phyloP scores from a whole-genome alignment of 257 asterid species.

The Ophiorrhiza pumila region DNA sequence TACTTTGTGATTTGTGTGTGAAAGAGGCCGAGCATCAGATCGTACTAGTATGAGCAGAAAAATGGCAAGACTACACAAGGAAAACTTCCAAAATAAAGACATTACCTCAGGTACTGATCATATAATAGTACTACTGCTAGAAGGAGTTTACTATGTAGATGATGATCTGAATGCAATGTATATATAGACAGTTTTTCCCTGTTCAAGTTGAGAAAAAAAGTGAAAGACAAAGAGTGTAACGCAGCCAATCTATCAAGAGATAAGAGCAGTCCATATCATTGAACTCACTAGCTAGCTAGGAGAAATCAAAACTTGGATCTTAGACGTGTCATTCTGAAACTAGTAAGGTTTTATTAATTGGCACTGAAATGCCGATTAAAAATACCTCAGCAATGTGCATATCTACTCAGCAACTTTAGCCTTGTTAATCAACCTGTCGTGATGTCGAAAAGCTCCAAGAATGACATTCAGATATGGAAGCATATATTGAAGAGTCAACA shows the following conservation, averaged over 20 bases:
- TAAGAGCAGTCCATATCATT: constrained; percentile 26
- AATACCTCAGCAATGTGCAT: constrained; percentile 23
- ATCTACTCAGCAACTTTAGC: constrained; percentile 40
- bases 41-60: constrained; percentile 16
- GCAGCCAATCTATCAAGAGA: constrained; percentile 22
- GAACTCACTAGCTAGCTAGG: not conserved
- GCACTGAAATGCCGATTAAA: not conserved
- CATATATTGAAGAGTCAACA: constrained; percentile 29
- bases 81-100: constrained; percentile 23
- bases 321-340: constrained; percentile 18
- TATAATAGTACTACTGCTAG: not conserved
- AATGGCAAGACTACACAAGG: constrained; percentile 29
- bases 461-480: not conserved
- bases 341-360: not conserved
- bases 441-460: constrained; percentile 26
- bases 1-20: not conserved
- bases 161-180: not conserved
- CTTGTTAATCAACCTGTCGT: constrained; percentile 17
- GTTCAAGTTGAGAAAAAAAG: not conserved
- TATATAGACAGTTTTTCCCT: not conserved
- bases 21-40: constrained; percentile 21
- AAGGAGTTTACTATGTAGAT: not conserved
- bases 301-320: constrained; percentile 16
- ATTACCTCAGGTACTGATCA: constrained; percentile 13
- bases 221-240: constrained; percentile 5